Base-by-base conservation (phyloP, 495 filamentous ascomycete genomes). In the Xylaria telfairii region DNA sequence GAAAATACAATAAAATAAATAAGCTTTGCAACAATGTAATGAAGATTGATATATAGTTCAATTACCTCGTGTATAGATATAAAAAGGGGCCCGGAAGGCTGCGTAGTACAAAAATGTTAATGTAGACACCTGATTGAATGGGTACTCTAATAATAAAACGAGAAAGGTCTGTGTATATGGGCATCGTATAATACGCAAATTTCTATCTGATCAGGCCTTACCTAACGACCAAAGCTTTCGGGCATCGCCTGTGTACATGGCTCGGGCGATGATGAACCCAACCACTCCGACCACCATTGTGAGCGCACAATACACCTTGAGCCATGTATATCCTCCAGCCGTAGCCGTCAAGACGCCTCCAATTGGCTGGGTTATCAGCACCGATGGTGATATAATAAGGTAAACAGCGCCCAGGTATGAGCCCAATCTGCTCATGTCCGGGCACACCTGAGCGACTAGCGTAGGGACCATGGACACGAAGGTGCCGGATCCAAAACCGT, bases 401-500 rank as follows among this genome's bases (percentile, higher is more conserved):
- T 73, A 74, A 21, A 72, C 57, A 0, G 73, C 61, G 24, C 76
- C 76, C 32, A 65, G 67, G 28, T 74, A 74, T 47, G 71, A 65
- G 2, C 76, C 76, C 15, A 76, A 71, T 46, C 74, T 67, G 12
- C 68, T 44, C 28, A 66, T 28, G 30, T 69, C 56, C 19, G 74
- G 76, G 30, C 74, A 78, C 34, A 76, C 67, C 47, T 73, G 67
- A 2, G 70, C 71, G 17, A 76, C 68, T n/a, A 78, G 70, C 26
- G 72, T 64, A 8, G 72, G 68, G 57, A 74, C 65, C 24, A 78
- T 68, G 61, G 68, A 57, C 30, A 78, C 65, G 56, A 69, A 76
- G 51, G 76, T 73, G 46, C 76, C 76, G 6, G 74, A 76, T 21
- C 66, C 66, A 73, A 92, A 90, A 9, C 90, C 90, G 73, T 88